Evolutionary conservation across 345 rosid species (phyloP).

Genomic region (Trapa bicornis): DNA sequence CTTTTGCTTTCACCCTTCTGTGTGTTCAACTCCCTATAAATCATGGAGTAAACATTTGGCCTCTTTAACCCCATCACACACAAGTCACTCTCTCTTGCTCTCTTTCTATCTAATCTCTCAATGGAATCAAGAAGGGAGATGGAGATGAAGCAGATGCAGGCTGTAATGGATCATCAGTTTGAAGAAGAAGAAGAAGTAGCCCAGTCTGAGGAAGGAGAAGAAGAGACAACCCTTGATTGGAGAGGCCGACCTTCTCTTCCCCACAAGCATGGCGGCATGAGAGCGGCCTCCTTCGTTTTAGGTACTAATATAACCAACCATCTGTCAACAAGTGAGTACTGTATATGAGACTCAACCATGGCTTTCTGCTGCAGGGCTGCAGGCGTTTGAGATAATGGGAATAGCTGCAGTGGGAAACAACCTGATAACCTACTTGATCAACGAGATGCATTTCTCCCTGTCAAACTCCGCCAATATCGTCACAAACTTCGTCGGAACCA

Average conservation of each 20-base stretch:
- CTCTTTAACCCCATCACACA: conserved; percentile 2
- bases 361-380: conserved; percentile 38
- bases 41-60: conserved; percentile 1
- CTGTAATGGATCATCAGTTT: background rate
- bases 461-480: conserved; percentile 80
- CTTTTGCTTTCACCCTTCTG: background rate
- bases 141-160: background rate
- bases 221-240: conserved; percentile 64
- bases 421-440: conserved; percentile 85
- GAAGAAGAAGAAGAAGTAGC: background rate
- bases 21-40: background rate
- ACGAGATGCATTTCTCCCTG: conserved; percentile 86
- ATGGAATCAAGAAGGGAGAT: conserved; percentile 2
- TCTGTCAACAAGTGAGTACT: no score
- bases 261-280: conserved; percentile 73
- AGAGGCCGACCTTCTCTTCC: conserved; percentile 76
- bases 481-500: conserved; percentile 86
- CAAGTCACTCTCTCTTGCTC: background rate
- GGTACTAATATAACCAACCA: conserved; percentile 14
- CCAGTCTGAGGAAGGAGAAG: conserved; percentile 7
- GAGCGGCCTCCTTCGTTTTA: conserved; percentile 77
- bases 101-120: background rate
- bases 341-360: no score
- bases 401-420: conserved; percentile 98
- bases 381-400: conserved; percentile 93